phyloP scores from a whole-genome alignment of 495 filamentous ascomycete genomes.

The Penicillium riverlandense region DNA sequence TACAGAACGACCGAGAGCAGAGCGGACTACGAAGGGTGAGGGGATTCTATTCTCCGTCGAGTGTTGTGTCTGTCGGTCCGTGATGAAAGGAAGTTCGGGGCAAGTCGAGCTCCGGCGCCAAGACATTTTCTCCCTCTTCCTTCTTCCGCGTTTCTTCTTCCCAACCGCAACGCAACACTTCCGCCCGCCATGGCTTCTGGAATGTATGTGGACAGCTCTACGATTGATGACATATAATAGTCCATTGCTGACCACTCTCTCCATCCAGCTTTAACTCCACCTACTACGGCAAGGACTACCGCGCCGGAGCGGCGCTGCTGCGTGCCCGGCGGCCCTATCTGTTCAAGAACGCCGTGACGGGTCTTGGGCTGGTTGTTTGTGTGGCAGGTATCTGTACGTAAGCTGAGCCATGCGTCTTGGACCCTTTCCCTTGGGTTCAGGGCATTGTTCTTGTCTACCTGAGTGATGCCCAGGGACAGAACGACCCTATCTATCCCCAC shows the following conservation, averaged over 20 bases:
- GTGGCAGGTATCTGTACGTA: conserved; percentile 74
- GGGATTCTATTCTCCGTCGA: no score
- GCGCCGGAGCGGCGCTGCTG: conserved; percentile 75
- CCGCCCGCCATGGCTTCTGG: conserved; percentile 30
- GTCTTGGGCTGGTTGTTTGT: conserved; percentile 59
- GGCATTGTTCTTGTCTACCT: background rate
- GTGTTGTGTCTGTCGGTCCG: no score
- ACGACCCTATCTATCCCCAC: background rate
- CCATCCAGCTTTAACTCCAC: conserved; percentile 60
- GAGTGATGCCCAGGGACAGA: background rate
- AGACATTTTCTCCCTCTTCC: conserved; percentile 12
- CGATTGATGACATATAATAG: no score
- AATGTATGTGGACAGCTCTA: conserved; percentile 28
- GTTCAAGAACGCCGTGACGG: conserved; percentile 77
- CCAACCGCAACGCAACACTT: background rate
- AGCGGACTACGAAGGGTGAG: no score
- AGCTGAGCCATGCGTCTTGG: background rate
- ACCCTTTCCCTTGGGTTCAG: background rate
- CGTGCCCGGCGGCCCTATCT: conserved; percentile 88
- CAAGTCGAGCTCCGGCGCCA: conserved; percentile 9
- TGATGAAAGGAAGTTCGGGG: background rate
- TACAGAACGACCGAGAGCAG: no score
- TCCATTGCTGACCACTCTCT: no score
- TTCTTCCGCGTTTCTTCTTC: conserved; percentile 3
- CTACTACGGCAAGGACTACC: conserved; percentile 84